phyloP scores from a whole-genome alignment of 305 asterid species.

The Fraxinus angustifolia region DNA sequence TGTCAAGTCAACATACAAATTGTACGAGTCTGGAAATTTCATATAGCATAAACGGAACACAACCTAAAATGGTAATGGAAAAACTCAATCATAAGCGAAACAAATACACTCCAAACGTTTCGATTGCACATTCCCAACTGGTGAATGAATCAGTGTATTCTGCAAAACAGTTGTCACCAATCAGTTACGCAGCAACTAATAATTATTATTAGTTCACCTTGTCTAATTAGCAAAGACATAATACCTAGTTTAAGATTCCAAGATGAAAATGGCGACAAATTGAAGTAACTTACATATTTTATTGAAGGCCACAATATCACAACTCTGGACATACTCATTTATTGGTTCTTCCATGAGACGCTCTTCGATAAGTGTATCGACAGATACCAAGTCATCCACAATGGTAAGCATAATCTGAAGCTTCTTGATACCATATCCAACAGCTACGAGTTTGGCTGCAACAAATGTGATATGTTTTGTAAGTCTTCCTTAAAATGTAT shows the following conservation, averaged over 20 bases:
- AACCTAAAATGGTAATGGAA: background rate
- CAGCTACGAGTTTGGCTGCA: constrained; percentile 74
- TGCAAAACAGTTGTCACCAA: background rate
- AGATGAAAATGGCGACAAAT: background rate
- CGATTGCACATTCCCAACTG: background rate
- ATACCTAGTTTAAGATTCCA: background rate
- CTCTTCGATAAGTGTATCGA: constrained; percentile 61
- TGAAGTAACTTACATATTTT: constrained; percentile 57
- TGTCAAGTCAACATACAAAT: background rate
- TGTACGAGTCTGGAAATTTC: background rate
- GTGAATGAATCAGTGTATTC: background rate
- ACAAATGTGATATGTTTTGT: background rate
- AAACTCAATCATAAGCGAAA: background rate
- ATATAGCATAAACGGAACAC: background rate
- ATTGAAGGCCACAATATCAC: constrained; percentile 80
- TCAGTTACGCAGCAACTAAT: background rate
- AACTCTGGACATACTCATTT: constrained; percentile 66
- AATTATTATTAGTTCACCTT: background rate
- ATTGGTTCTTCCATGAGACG: constrained; percentile 61
- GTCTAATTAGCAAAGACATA: background rate
- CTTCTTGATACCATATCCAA: constrained; percentile 89
- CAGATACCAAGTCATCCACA: constrained; percentile 72
- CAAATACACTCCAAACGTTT: background rate
- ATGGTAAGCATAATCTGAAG: constrained; percentile 79
- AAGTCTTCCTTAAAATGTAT: background rate